phyloP scores from a whole-genome alignment of 1,284 basidiomycete genomes.

The Microbotryum silenes-acaulis region DNA sequence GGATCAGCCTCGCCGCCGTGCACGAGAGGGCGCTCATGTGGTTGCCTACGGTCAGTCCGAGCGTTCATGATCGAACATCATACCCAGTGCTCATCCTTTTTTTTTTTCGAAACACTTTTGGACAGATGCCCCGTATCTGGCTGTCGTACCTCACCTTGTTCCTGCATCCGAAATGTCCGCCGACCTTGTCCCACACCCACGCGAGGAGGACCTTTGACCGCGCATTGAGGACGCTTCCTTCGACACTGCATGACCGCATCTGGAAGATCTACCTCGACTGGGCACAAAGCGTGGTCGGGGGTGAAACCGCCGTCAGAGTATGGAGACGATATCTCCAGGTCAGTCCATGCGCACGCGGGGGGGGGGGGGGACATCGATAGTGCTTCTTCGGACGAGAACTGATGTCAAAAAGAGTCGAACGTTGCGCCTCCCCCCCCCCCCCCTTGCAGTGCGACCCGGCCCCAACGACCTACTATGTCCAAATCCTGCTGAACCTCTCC shows the following conservation, averaged over 20 bases:
- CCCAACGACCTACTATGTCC: slow-evolving; percentile 75
- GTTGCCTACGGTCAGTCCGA: slow-evolving; percentile 66
- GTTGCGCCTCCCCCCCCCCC: neutral
- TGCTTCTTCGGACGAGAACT: neutral
- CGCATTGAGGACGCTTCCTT: slow-evolving; percentile 84
- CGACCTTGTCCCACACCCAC: slow-evolving; percentile 75
- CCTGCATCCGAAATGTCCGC: slow-evolving; percentile 80
- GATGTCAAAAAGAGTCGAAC: no score
- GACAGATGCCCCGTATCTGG: slow-evolving; percentile 86
- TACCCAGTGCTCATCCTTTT: neutral
- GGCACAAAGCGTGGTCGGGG: slow-evolving; percentile 62
- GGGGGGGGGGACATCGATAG: neutral
- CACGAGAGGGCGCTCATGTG: slow-evolving; percentile 92
- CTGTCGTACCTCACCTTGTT: slow-evolving; percentile 85
- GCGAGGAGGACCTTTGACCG: slow-evolving; percentile 91
- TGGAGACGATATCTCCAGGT: slow-evolving; percentile 80
- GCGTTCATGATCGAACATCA: neutral
- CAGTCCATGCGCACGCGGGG: slow-evolving; percentile 26
- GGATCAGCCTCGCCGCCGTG: slow-evolving; percentile 76
- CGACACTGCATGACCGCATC: slow-evolving; percentile 84
- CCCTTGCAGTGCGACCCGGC: slow-evolving; percentile 57
- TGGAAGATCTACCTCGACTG: slow-evolving; percentile 94
- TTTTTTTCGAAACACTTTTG: neutral
- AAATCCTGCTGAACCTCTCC: slow-evolving; percentile 55
- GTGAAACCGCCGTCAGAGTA: slow-evolving; percentile 73